Base-by-base conservation (phyloP, 495 filamentous ascomycete species). In the Neohortaea acidophila region DNA sequence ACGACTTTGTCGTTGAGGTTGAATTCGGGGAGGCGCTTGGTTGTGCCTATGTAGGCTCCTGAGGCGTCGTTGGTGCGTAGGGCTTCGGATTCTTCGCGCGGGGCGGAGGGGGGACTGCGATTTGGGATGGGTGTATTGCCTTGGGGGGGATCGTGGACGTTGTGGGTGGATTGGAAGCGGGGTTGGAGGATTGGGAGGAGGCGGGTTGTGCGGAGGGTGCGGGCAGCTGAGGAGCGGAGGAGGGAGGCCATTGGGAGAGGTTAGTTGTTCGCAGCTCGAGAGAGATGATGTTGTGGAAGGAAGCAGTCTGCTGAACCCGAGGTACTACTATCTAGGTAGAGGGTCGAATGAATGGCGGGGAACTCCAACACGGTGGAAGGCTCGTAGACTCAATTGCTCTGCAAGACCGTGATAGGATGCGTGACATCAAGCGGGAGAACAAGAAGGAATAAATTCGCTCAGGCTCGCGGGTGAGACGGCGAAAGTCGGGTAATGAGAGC, bases 1-100 rank as follows among this genome's bases (percentile, higher is more conserved):
- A 91, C 66, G 6, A 91, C 78, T 51, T 79, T 84, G 55, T 73
- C 75, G 17, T 67, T 66, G 47, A 93, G 68, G 54, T 66, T 77
- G 65, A 91, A 93, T 48, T 91, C 84, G 18, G 80, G 74, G 39
- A 87, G 66, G 29, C 48, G 41, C 14, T 45, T 44, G 17, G 45
- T 44, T 5, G 49, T 52, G 13, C 49, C 49, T 1, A 52, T 38
- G 37, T 35, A 49, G 6, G 41, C 40, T 8, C n/a, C 38, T 15
- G 46, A n/a, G 7, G 25, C 33, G 32, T 1, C 23, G 23, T 41
- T 45, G 38, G 44, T 37, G 22, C 29, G 36, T 12, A 49, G 18
- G 21, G 36, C 31, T 1, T 31, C 24, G 2, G 46, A 29, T 30
- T 49, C 46, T 31, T 49, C 42, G 18, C 19, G 19, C 10, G 46